Evolutionary conservation across 345 rosid species (phyloP).

Genomic region (Turritis glabra): DNA sequence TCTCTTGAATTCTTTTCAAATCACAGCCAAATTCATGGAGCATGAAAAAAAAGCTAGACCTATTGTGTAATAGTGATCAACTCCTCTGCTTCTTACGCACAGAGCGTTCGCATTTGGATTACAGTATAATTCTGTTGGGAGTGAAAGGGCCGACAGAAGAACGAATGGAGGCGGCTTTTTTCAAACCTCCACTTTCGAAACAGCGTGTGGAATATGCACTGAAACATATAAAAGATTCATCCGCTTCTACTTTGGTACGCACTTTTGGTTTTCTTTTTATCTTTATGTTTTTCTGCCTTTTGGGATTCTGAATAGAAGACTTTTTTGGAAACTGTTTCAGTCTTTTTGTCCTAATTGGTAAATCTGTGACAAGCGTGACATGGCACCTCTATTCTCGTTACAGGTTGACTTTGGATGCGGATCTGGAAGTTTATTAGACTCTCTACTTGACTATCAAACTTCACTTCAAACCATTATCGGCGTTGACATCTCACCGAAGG

Average conservation of each 20-base stretch:
- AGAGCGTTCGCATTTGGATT: constrained; percentile 53
- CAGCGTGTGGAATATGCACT: constrained; percentile 93
- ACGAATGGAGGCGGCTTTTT: constrained; percentile 93
- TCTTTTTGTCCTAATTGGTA: constrained; percentile 6
- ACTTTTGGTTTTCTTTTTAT: too few species aligned
- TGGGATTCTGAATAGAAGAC: not conserved
- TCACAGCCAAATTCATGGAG: not conserved
- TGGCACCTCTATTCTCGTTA: constrained; percentile 31
- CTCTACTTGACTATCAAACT: constrained; percentile 73
- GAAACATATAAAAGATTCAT: constrained; percentile 68
- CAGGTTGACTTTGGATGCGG: constrained; percentile 96
- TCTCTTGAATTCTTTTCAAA: not conserved
- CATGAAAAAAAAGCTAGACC: not conserved
- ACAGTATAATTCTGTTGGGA: constrained; percentile 53
- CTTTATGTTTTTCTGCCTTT: not conserved
- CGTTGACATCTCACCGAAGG: constrained; percentile 76
- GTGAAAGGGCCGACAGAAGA: constrained; percentile 82
- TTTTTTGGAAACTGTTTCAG: not conserved
- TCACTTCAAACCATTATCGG: constrained; percentile 73
- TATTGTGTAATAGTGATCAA: constrained; percentile 1
- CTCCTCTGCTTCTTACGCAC: constrained; percentile 29
- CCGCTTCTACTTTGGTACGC: constrained; percentile 70
- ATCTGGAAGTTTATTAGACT: constrained; percentile 86
- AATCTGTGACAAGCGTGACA: constrained; percentile 1
- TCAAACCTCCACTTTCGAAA: constrained; percentile 93